Conservation (phyloP, 176 grass and related monocot genomes). For the Ananas comosus region DNA sequence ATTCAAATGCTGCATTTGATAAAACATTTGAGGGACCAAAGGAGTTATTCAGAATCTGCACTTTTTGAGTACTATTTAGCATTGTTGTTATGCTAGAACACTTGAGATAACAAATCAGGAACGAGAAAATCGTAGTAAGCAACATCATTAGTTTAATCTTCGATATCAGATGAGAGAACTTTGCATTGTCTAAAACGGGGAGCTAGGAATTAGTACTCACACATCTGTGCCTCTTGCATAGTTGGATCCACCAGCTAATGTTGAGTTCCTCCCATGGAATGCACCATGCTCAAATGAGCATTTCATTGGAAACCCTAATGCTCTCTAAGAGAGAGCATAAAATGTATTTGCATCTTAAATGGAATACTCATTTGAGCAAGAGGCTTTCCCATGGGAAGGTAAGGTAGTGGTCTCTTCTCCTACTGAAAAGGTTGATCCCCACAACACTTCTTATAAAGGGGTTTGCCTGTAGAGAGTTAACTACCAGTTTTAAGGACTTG, state of each 20-base stretch:
- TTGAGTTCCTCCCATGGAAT: constrained; percentile 1
- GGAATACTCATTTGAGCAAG: constrained; percentile 16
- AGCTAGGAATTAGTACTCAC: not conserved
- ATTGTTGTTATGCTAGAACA: too few species aligned
- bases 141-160: not conserved
- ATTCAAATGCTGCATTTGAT: too few species aligned
- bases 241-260: not conserved
- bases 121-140: not conserved
- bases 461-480: not conserved
- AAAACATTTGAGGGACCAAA: too few species aligned
- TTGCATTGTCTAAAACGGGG: not conserved
- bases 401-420: not conserved
- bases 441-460: not conserved
- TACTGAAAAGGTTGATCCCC: not conserved
- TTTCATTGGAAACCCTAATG: not conserved
- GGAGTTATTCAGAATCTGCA: too few species aligned
- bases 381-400: constrained; percentile 4
- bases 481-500: not conserved
- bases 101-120: not conserved
- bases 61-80: too few species aligned
- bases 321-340: not conserved
- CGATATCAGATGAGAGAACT: not conserved
- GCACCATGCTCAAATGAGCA: constrained; percentile 6
- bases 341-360: not conserved
- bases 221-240: not conserved